Evolutionary conservation across 2,329 filamentous ascomycete genomes (phyloP).

Genomic region (Aureobasidium subglaciale): DNA sequence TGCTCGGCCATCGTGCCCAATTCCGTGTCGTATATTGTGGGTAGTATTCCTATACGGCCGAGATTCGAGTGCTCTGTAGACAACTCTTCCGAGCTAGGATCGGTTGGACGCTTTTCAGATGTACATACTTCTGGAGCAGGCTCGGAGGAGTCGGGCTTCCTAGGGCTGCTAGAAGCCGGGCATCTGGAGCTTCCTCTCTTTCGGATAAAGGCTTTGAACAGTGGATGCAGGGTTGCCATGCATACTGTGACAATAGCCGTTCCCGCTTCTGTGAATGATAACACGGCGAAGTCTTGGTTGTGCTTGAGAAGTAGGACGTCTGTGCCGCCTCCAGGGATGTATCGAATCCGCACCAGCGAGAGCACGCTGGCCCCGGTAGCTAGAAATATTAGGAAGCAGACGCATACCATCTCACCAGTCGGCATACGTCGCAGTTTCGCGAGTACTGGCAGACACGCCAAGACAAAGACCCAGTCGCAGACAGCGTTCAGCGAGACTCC

Average conservation of each 20-base stretch:
- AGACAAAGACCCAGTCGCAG: conserved; percentile 15
- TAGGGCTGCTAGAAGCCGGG: neutral
- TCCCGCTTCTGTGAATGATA: conserved; percentile 7
- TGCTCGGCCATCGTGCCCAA: neutral
- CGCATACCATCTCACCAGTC: neutral
- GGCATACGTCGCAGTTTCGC: conserved; percentile 9
- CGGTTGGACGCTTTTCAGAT: neutral
- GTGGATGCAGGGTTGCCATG: conserved; percentile 14
- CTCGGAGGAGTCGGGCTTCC: neutral
- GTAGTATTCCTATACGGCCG: neutral
- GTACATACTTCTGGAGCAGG: too few species aligned
- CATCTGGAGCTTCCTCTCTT: neutral
- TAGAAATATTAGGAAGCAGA: conserved; percentile 15
- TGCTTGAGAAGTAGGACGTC: conserved; percentile 5
- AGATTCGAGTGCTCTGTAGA: neutral
- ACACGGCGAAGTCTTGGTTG: neutral
- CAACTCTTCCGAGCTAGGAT: neutral
- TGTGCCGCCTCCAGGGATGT: neutral
- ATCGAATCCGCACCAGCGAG: conserved; percentile 12
- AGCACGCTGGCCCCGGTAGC: conserved; percentile 12
- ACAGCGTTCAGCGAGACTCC: conserved; percentile 4
- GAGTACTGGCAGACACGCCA: conserved; percentile 9
- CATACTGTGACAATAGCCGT: conserved; percentile 15
- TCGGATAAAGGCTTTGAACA: neutral
- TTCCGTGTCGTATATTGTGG: neutral